Percentiles rank a stretch among this genome's conserved stretches.
These are phyloP conservation scores for Porphyra umbilicalis DNA, from an alignment of 31 red algal genomes.

Conservation along the genomic window DNA sequence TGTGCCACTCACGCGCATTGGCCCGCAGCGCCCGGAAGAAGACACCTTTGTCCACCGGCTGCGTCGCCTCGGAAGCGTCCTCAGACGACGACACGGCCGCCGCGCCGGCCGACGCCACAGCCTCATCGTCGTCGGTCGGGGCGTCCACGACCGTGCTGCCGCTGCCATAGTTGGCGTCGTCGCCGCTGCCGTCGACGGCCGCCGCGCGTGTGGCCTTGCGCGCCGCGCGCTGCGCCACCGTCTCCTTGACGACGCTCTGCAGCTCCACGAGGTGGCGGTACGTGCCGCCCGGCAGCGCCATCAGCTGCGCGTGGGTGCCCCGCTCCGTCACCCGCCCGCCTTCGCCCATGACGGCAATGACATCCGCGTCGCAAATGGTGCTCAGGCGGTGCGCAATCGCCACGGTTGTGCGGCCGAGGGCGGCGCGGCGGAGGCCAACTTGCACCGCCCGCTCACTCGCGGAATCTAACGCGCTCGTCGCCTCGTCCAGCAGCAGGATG, in stretches of 20 bases:
- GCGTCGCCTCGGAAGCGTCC: conserved; percentile 17
- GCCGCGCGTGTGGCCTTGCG: conserved; percentile 11
- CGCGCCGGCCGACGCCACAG: background rate
- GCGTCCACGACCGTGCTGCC: conserved; percentile 30
- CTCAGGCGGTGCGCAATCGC: conserved; percentile 94
- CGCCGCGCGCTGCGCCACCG: conserved; percentile 32
- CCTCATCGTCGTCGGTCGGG: background rate
- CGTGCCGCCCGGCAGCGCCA: conserved; percentile 28
- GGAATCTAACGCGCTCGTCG: conserved; percentile 78
- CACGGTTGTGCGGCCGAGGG: conserved; percentile 71
- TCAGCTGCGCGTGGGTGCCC: conserved; percentile 63
- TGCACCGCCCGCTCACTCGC: conserved; percentile 72
- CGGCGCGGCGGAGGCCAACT: conserved; percentile 55
- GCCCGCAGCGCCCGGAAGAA: too few species aligned
- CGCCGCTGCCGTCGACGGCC: background rate
- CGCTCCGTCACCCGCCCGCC: conserved; percentile 64
- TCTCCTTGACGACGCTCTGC: conserved; percentile 40
- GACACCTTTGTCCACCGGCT: conserved; percentile 36
- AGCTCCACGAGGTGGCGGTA: conserved; percentile 58
- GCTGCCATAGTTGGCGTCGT: conserved; percentile 6
- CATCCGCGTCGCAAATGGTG: conserved; percentile 80
- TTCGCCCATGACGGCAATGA: conserved; percentile 60
- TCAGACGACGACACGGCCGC: conserved; percentile 1
- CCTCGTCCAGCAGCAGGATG: conserved; percentile 88
- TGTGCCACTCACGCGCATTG: too few species aligned